These are phyloP conservation scores for Suillus ampliporus DNA, from an alignment of 768 basidiomycete species.

Conservation along the genomic window DNA sequence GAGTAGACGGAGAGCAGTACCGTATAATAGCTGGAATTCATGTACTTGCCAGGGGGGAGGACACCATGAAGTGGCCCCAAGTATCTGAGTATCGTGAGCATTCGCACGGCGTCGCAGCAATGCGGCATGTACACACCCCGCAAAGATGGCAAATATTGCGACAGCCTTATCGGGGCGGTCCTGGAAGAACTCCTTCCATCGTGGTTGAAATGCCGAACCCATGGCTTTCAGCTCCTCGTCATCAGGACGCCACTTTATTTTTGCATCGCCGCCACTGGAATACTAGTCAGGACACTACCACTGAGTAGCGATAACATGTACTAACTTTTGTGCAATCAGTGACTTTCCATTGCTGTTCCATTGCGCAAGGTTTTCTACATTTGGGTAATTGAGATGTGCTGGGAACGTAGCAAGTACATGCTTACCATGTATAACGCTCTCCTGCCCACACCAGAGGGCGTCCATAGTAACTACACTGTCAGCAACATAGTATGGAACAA, in stretches of 20 bases:
- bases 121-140: constrained; percentile 38
- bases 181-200: constrained; percentile 57
- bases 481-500: constrained; percentile 43
- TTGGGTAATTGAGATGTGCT: constrained; percentile 15
- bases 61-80: background rate
- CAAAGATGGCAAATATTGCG: constrained; percentile 47
- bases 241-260: constrained; percentile 60
- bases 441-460: constrained; percentile 45
- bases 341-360: constrained; percentile 50
- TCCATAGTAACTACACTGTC: constrained; percentile 57
- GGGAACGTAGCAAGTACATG: constrained; percentile 13
- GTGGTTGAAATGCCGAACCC: constrained; percentile 49
- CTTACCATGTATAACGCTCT: constrained; percentile 48
- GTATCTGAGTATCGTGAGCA: background rate
- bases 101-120: background rate
- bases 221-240: constrained; percentile 53
- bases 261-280: constrained; percentile 56
- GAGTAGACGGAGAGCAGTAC: constrained; percentile 24
- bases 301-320: constrained; percentile 6
- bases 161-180: constrained; percentile 61
- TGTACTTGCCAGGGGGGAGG: constrained; percentile 21
- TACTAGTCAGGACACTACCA: background rate
- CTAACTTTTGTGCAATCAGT: constrained; percentile 60
- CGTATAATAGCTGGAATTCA: constrained; percentile 32
- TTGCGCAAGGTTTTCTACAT: constrained; percentile 36